phyloP scores from a whole-genome alignment of 2,329 filamentous ascomycete species.

The Kalaharituber pfeilii region DNA sequence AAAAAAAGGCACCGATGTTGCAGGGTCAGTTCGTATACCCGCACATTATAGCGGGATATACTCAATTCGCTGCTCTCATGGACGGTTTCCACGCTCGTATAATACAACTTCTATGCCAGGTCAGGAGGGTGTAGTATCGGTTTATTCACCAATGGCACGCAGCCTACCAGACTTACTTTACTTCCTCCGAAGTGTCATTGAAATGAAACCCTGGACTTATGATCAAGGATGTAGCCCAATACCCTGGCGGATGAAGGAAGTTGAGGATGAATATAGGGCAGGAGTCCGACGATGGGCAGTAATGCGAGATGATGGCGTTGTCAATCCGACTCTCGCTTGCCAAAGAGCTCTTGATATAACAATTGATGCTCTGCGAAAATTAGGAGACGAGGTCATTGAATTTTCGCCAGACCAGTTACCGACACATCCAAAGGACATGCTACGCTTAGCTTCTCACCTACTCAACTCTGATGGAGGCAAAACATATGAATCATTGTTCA shows the following conservation, averaged over 20 bases:
- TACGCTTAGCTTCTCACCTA: slow-evolving; percentile 60
- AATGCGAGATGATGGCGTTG: slow-evolving; percentile 60
- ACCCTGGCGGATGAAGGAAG: slow-evolving; percentile 50
- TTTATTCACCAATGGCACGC: slow-evolving; percentile 83
- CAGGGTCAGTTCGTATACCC: slow-evolving; percentile 69
- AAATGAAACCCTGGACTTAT: slow-evolving; percentile 76
- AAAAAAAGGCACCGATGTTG: slow-evolving; percentile 57
- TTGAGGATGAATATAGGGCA: slow-evolving; percentile 41
- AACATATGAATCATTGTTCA: slow-evolving; percentile 62
- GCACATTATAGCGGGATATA: slow-evolving; percentile 86
- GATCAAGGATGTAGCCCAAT: slow-evolving; percentile 74
- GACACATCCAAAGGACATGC: slow-evolving; percentile 55
- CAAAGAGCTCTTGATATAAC: slow-evolving; percentile 54
- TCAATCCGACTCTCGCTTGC: slow-evolving; percentile 75
- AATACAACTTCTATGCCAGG: slow-evolving; percentile 68
- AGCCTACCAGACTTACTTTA: slow-evolving; percentile 69
- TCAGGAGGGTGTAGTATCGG: slow-evolving; percentile 73
- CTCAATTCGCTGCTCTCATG: slow-evolving; percentile 68
- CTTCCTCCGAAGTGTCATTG: slow-evolving; percentile 60
- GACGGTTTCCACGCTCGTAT: slow-evolving; percentile 74
- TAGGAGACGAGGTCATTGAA: slow-evolving; percentile 58
- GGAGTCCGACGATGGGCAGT: slow-evolving; percentile 37
- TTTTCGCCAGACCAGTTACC: slow-evolving; percentile 28
- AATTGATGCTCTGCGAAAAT: slow-evolving; percentile 47
- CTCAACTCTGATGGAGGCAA: slow-evolving; percentile 70